Evolutionary conservation across 2,329 filamentous ascomycete species (phyloP).

Genomic region (Fusarium irregulare): DNA sequence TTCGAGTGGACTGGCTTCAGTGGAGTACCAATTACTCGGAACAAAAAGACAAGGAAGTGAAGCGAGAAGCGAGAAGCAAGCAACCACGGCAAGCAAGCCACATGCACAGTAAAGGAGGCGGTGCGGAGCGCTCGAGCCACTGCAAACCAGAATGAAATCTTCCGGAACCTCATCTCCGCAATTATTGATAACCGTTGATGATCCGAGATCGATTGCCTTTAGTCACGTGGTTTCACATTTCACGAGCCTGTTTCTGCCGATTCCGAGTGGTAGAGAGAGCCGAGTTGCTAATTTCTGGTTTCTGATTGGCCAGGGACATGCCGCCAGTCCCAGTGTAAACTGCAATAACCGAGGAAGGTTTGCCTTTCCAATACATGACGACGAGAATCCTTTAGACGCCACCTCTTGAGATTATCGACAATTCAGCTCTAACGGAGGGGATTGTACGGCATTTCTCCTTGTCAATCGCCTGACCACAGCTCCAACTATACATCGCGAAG

Average conservation of each 20-base stretch:
- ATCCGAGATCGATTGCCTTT: slow-evolving; percentile 18
- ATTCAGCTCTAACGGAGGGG: slow-evolving; percentile 44
- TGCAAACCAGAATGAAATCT: background rate
- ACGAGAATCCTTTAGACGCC: slow-evolving; percentile 41
- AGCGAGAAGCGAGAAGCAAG: too few relatives aligned
- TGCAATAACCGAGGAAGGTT: slow-evolving; percentile 50
- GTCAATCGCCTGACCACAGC: slow-evolving; percentile 42
- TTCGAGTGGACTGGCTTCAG: background rate
- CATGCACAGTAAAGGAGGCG: slow-evolving; percentile 17
- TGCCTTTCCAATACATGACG: slow-evolving; percentile 46
- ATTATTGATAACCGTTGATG: slow-evolving; percentile 32
- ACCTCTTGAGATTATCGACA: slow-evolving; percentile 40
- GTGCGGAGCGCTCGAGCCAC: slow-evolving; percentile 17
- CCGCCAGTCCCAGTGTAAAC: slow-evolving; percentile 32
- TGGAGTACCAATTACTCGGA: slow-evolving; percentile 23
- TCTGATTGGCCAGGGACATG: slow-evolving; percentile 41
- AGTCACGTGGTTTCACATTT: slow-evolving; percentile 42
- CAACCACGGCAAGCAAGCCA: background rate
- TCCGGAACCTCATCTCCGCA: slow-evolving; percentile 25
- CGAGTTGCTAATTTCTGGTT: slow-evolving; percentile 47
- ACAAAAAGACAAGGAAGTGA: slow-evolving; percentile 11
- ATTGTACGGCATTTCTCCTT: slow-evolving; percentile 45
- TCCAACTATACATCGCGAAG: slow-evolving; percentile 35
- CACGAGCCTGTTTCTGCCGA: slow-evolving; percentile 40
- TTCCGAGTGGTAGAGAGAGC: slow-evolving; percentile 42